phyloP scores from a whole-genome alignment of 1,139 yeast species.

The Suhomyces atakaporum region DNA sequence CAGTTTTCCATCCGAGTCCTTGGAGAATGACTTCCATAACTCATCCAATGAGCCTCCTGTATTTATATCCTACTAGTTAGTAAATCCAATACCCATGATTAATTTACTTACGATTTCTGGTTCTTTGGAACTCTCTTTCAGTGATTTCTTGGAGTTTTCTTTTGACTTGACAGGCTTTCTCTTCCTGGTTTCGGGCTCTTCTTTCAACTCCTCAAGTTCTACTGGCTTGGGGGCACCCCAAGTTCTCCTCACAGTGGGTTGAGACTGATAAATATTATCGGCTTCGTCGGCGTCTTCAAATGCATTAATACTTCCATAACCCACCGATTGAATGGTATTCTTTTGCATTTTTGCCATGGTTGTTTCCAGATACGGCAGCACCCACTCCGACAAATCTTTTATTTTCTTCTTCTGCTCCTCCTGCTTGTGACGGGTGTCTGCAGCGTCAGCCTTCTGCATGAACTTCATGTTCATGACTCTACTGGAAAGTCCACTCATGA shows the following conservation, averaged over 20 bases:
- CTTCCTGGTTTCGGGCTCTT: conserved; percentile 9
- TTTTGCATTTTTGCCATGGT: conserved; percentile 24
- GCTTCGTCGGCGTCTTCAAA: conserved; percentile 12
- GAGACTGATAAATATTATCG: conserved; percentile 2
- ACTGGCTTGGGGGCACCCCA: conserved; percentile 12
- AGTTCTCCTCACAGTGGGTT: conserved; percentile 10
- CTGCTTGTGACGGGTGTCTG: conserved; percentile 26
- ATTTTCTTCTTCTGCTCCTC: conserved; percentile 41
- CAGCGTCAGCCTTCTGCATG: conserved; percentile 41
- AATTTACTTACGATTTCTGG: conserved; percentile 12
- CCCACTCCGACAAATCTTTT: conserved; percentile 66
- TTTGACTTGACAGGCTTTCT: conserved; percentile 7
- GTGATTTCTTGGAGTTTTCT: background rate
- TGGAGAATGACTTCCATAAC: conserved; percentile 29
- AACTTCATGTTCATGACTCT: conserved; percentile 74
- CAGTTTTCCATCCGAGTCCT: conserved; percentile 9
- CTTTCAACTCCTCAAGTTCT: conserved; percentile 7
- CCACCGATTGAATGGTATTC: conserved; percentile 41
- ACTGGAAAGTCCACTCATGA: conserved; percentile 55
- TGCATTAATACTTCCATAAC: conserved; percentile 47
- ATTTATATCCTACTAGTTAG: conserved; percentile 6
- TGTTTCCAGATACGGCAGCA: conserved; percentile 37
- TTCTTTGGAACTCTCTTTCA: conserved; percentile 4
- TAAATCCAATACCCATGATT: conserved; percentile 5
- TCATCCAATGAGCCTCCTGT: conserved; percentile 24